phyloP scores from a whole-genome alignment of 345 rosid species.

The Populus nigra region DNA sequence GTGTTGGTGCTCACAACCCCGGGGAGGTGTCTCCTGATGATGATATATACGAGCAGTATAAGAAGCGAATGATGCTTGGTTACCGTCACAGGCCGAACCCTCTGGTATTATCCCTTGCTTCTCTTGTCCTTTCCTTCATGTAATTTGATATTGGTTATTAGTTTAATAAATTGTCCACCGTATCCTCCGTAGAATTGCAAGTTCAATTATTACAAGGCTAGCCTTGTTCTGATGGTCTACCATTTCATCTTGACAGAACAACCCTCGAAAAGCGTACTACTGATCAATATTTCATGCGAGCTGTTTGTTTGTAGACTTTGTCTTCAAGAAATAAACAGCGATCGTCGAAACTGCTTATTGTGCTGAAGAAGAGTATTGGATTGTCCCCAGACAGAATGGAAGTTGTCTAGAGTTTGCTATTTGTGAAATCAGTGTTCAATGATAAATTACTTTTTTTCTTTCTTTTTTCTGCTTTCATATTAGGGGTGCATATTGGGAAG shows the following conservation, averaged over 20 bases:
- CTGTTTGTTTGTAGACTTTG: background rate
- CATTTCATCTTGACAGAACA: conserved; percentile 40
- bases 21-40: conserved; percentile 90
- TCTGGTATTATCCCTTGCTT: conserved; percentile 44
- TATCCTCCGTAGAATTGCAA: background rate
- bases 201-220: background rate
- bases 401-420: background rate
- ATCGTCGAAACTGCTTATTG: background rate
- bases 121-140: background rate
- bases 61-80: conserved; percentile 99
- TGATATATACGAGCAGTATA: conserved; percentile 97
- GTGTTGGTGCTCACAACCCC: conserved; percentile 90
- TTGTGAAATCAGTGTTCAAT: conserved; percentile 2
- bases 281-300: conserved; percentile 17
- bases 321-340: conserved; percentile 5
- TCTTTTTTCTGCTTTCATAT: background rate
- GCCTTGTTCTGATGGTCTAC: conserved; percentile 1
- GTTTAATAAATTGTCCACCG: background rate
- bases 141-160: background rate
- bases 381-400: conserved; percentile 1
- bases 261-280: conserved; percentile 71
- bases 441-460: background rate
- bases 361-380: background rate
- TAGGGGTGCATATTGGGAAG: too few relatives aligned
- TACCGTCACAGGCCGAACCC: conserved; percentile 95